These are phyloP conservation scores for Chrysosporium queenslandicum DNA, from an alignment of 2,329 filamentous ascomycete species.

Conservation along the genomic window DNA sequence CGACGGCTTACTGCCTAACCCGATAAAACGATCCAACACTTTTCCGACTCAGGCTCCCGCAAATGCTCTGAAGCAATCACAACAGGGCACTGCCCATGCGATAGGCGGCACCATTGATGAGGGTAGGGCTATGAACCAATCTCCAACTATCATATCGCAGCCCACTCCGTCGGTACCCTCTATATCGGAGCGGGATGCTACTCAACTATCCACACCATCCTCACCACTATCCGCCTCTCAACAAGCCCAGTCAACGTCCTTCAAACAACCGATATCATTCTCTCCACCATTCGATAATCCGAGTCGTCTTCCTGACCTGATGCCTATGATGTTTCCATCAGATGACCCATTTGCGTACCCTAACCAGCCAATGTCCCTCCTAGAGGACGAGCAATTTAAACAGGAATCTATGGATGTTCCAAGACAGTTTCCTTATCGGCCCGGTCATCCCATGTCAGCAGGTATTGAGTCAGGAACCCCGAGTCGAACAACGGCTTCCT, in stretches of 20 bases:
- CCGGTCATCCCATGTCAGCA: conserved; percentile 8
- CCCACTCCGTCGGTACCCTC: conserved; percentile 8
- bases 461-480: conserved; percentile 4
- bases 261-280: conserved; percentile 20
- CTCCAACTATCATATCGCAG: conserved; percentile 8
- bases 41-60: conserved; percentile 28
- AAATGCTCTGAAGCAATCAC: conserved; percentile 20
- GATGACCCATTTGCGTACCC: conserved; percentile 44
- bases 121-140: conserved; percentile 13
- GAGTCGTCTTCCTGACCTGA: conserved; percentile 37
- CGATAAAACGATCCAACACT: conserved; percentile 31
- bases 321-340: conserved; percentile 44
- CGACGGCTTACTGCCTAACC: conserved; percentile 14
- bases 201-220: conserved; percentile 14
- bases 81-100: conserved; percentile 18
- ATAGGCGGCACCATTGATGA: conserved; percentile 28
- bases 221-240: conserved; percentile 13
- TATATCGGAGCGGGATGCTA: conserved; percentile 9
- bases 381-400: conserved; percentile 36
- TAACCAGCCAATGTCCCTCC: conserved; percentile 40
- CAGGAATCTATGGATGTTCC: conserved; percentile 16
- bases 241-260: conserved; percentile 8
- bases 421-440: conserved; percentile 12
- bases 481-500: conserved; percentile 8
- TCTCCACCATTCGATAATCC: conserved; percentile 28